A percentile compares a stretch with the other conserved stretches of the same genome.
Evolutionary conservation across 345 rosid species (phyloP).

Genomic region (Adansonia digitata): DNA sequence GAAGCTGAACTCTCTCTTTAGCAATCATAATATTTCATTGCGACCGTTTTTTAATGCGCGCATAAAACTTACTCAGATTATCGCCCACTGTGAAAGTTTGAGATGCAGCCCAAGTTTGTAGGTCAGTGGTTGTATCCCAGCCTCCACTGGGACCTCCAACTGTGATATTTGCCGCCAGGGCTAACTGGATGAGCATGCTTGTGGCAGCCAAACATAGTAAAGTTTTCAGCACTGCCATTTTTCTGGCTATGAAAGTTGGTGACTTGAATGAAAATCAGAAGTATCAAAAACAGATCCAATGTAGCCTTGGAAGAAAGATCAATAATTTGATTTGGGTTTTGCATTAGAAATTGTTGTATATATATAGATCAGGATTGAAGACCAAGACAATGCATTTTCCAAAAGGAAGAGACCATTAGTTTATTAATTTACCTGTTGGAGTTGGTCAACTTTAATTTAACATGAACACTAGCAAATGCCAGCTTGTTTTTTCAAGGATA

Average conservation of each 20-base stretch:
- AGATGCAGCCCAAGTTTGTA: slow-evolving; percentile 50
- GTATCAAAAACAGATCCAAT: neutral
- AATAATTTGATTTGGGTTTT: neutral
- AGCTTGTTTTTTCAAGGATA: neutral
- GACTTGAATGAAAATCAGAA: neutral
- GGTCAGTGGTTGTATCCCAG: slow-evolving; percentile 50
- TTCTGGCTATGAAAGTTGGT: neutral
- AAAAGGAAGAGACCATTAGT: neutral
- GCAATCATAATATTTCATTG: too few species aligned
- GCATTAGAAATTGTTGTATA: neutral
- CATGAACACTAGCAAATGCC: neutral
- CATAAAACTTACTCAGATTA: slow-evolving; percentile 47
- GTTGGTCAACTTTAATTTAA: neutral
- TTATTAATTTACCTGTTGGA: neutral
- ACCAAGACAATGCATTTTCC: neutral
- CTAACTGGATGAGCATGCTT: slow-evolving; percentile 38
- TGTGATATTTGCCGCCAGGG: slow-evolving; percentile 46
- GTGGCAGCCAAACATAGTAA: slow-evolving; percentile 19
- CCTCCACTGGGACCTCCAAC: slow-evolving; percentile 64
- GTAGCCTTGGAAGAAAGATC: neutral
- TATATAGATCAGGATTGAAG: slow-evolving; percentile 1
- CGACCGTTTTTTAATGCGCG: neutral
- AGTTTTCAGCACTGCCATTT: slow-evolving; percentile 3
- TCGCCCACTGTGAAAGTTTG: slow-evolving; percentile 57
- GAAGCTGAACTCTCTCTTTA: too few species aligned